Evolutionary conservation across 108 stramenopile genomes (phyloP), one percentile per base, ranked within the genome.

Genomic region (Skeletonema menzelii): DNA sequence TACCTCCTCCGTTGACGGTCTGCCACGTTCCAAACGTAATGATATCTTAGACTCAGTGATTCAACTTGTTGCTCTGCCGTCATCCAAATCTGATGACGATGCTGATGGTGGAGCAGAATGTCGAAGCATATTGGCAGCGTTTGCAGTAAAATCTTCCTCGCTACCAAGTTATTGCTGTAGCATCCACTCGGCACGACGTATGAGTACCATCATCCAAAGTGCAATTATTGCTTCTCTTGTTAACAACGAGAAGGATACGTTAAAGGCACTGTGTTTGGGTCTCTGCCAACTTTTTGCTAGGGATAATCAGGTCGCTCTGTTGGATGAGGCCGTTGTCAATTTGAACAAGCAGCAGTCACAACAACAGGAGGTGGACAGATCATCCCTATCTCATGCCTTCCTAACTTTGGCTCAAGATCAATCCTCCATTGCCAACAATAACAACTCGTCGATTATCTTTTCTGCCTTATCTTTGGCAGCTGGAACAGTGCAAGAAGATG

Each of bases 391-490:
- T 60, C 37, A 59, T 14, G 27, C 64, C 20, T 73, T 64, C 28
- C 14, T 7, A 37, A 47, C 11, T 12, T 49, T 27, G 72, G 63
- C 32, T 17, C 47, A 27, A n/a, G 42, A 53, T 46, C 38, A 64
- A 56, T 27, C n/a, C 44, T 37, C 24, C 56, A 59, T 10, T 24
- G 26, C 31, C 27, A 58, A 60, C 17, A 31, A 32, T 7, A 32
- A 32, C 22, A 31, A 31, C 6, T 2, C 59, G 35, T 60, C 59
- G 59, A 31, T 38, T 2, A 58, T 42, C 31, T 70, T 42, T 20
- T 44, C 72, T 27, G 72, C 72, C 27, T 27, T 73, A 10, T 73
- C 72, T 14, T 46, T 73, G 72, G 72, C 63, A 56, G 37, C 68
- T 27, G 49, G 62, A 53, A 53, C 49, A 53, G 3, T 5, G 42